Conservation (phyloP, 2,329 filamentous ascomycete species). For the Aureobasidium namibiae region DNA sequence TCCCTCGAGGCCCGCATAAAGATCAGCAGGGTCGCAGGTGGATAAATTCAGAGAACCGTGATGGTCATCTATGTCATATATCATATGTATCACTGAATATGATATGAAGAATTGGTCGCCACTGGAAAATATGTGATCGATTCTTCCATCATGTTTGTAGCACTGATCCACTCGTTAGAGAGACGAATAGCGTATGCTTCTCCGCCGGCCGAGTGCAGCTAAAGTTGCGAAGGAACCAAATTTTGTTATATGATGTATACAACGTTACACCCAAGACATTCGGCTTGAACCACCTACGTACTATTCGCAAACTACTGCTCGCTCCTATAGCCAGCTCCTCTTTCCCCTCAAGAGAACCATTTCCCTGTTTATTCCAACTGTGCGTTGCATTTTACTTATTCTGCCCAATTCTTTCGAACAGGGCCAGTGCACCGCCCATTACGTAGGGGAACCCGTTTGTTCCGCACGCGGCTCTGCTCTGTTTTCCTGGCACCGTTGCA, state of each 20-base stretch:
- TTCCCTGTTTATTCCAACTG: background rate
- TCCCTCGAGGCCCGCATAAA: background rate
- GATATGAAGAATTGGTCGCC: background rate
- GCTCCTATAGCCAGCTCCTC: background rate
- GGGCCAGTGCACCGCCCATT: constrained; percentile 6
- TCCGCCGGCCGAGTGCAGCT: background rate
- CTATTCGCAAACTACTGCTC: background rate
- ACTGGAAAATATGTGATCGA: background rate
- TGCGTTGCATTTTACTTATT: background rate
- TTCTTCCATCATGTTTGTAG: background rate
- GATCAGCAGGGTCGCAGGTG: constrained; percentile 3
- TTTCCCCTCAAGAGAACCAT: background rate
- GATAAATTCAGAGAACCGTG: background rate
- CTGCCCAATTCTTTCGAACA: background rate
- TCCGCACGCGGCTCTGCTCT: background rate
- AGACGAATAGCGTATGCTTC: background rate
- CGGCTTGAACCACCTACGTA: background rate
- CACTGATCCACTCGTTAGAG: background rate
- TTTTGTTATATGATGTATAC: background rate
- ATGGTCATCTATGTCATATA: constrained; percentile 6
- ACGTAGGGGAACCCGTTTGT: constrained; percentile 1
- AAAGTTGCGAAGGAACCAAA: background rate
- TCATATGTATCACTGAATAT: background rate
- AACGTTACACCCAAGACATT: background rate
- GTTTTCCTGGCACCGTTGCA: background rate